phyloP scores from a whole-genome alignment of 352 stramenopile species.

The Globisporangium ultimum region DNA sequence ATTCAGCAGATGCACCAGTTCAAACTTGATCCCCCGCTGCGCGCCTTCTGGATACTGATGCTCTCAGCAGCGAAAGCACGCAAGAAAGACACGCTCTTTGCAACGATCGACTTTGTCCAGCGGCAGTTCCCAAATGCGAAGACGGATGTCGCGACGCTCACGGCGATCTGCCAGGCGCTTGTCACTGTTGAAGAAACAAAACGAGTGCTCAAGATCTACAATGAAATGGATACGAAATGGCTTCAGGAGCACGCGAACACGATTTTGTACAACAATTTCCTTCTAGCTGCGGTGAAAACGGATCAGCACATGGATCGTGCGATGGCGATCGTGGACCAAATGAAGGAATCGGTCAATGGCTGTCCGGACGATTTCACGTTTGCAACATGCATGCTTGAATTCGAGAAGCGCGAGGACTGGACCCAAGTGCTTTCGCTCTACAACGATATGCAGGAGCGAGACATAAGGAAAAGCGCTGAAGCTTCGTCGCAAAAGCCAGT shows the following conservation, averaged over 20 bases:
- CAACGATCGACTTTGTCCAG: slow-evolving; percentile 45
- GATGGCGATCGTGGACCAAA: slow-evolving; percentile 39
- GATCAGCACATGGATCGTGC: slow-evolving; percentile 23
- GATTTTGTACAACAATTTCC: slow-evolving; percentile 57
- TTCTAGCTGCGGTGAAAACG: slow-evolving; percentile 39
- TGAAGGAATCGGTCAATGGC: slow-evolving; percentile 33
- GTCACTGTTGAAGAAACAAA: slow-evolving; percentile 34
- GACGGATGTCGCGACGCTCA: slow-evolving; percentile 45
- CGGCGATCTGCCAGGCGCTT: slow-evolving; percentile 65
- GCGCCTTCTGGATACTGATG: slow-evolving; percentile 60
- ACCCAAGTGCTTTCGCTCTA: slow-evolving; percentile 46
- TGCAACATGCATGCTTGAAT: slow-evolving; percentile 49
- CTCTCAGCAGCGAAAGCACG: slow-evolving; percentile 42
- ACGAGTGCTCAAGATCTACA: slow-evolving; percentile 46
- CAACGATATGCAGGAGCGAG: slow-evolving; percentile 47
- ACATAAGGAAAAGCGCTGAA: slow-evolving; percentile 12
- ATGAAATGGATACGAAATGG: slow-evolving; percentile 35
- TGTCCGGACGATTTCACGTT: slow-evolving; percentile 63
- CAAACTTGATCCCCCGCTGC: slow-evolving; percentile 38
- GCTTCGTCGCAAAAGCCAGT: slow-evolving; percentile 13
- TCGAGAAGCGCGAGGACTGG: slow-evolving; percentile 50
- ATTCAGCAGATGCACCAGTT: slow-evolving; percentile 69
- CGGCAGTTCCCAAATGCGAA: slow-evolving; percentile 31
- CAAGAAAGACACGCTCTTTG: slow-evolving; percentile 40
- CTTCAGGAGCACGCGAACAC: slow-evolving; percentile 34